Conservation (phyloP, 768 basidiomycete genomes). For the Pulveroboletus sp. region DNA sequence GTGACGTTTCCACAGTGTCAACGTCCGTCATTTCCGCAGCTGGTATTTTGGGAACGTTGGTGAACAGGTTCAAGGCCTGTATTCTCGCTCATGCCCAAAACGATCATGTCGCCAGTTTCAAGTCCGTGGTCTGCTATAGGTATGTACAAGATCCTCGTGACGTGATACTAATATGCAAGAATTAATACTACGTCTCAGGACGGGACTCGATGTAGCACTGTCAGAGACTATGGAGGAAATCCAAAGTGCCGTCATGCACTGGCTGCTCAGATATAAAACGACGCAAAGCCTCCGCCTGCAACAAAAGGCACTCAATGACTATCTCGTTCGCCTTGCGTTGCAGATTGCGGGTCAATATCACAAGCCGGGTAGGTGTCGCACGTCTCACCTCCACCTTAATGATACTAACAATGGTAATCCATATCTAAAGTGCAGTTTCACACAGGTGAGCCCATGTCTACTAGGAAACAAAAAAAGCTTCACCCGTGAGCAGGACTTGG, state of each 20-base stretch:
- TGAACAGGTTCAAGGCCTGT: conserved; percentile 29
- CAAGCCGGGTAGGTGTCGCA: conserved; percentile 52
- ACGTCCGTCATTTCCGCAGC: conserved; percentile 12
- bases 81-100: conserved; percentile 40
- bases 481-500: conserved; percentile 44
- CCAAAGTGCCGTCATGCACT: conserved; percentile 29
- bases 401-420: not conserved
- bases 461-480: not conserved
- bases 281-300: conserved; percentile 46
- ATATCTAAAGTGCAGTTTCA: conserved; percentile 68
- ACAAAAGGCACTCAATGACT: conserved; percentile 63
- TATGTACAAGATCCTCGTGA: not conserved
- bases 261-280: conserved; percentile 34
- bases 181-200: conserved; percentile 30
- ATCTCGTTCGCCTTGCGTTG: conserved; percentile 53
- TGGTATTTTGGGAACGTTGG: conserved; percentile 27
- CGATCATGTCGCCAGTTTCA: conserved; percentile 58
- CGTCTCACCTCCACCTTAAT: not conserved
- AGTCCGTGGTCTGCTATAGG: conserved; percentile 71
- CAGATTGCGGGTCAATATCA: conserved; percentile 44
- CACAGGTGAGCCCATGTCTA: conserved; percentile 37
- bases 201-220: conserved; percentile 54
- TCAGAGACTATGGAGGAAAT: conserved; percentile 24
- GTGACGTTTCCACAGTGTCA: conserved; percentile 4
- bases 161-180: not conserved